These are phyloP conservation scores for Coelastrella sp. DNA, from an alignment of 139 green algal species.

Conservation along the genomic window DNA sequence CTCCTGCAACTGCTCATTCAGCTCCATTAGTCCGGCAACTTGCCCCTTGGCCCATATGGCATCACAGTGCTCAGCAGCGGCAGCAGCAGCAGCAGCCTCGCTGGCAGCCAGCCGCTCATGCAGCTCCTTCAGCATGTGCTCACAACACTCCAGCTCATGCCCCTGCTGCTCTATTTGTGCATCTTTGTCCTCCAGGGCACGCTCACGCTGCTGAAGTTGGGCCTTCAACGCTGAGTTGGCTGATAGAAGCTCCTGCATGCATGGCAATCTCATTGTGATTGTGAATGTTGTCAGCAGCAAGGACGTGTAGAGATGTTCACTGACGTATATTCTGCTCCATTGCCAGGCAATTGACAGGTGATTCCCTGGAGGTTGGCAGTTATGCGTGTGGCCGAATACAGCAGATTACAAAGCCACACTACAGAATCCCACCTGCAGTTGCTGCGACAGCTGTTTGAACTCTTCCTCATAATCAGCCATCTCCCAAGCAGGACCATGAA, in stretches of 20 bases:
- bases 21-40: slow-evolving; percentile 11
- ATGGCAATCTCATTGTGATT: too few species aligned
- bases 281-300: too few species aligned
- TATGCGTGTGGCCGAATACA: too few species aligned
- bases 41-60: slow-evolving; percentile 36
- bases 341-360: not conserved
- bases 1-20: slow-evolving; percentile 34
- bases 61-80: slow-evolving; percentile 28
- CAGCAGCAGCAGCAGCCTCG: slow-evolving; percentile 1
- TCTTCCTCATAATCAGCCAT: slow-evolving; percentile 33
- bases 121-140: slow-evolving; percentile 38
- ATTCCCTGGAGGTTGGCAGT: too few species aligned
- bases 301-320: too few species aligned
- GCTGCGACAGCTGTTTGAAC: slow-evolving; percentile 26
- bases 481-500: not conserved
- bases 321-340: not conserved
- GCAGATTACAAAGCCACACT: too few species aligned
- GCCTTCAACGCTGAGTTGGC: slow-evolving; percentile 40
- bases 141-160: slow-evolving; percentile 18
- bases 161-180: slow-evolving; percentile 20
- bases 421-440: slow-evolving; percentile 19
- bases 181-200: not conserved
- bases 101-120: not conserved
- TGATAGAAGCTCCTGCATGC: slow-evolving; percentile 9
- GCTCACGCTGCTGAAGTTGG: slow-evolving; percentile 30